Evolutionary conservation across 768 basidiomycete genomes (phyloP).

Genomic region (Lentinula edodes): DNA sequence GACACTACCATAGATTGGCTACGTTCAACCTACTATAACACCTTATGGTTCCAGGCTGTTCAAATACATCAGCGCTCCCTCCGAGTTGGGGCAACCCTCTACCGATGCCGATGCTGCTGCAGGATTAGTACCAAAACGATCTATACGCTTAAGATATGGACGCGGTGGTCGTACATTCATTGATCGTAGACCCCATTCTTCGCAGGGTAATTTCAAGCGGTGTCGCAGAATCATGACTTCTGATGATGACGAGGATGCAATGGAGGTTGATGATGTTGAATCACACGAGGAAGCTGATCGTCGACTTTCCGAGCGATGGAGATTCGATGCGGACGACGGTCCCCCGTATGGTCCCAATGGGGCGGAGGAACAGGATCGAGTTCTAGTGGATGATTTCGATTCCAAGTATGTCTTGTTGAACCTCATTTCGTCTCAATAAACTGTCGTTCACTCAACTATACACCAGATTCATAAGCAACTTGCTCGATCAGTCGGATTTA

Average conservation of each 20-base stretch:
- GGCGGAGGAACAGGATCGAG: conserved; percentile 61
- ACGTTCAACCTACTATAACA: conserved; percentile 50
- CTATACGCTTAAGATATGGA: conserved; percentile 71
- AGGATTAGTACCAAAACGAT: conserved; percentile 25
- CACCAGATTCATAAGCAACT: conserved; percentile 36
- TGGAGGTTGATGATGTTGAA: conserved; percentile 21
- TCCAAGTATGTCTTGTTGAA: conserved; percentile 32
- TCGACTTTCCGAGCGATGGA: conserved; percentile 56
- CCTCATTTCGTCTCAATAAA: background rate
- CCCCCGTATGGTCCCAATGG: conserved; percentile 53
- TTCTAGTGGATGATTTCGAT: conserved; percentile 68
- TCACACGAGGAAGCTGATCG: conserved; percentile 35
- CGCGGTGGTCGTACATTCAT: conserved; percentile 77
- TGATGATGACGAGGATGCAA: conserved; percentile 24
- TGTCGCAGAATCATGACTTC: conserved; percentile 28
- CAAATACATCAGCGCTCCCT: conserved; percentile 43
- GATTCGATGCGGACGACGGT: conserved; percentile 60
- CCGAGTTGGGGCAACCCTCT: conserved; percentile 16
- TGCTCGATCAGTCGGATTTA: conserved; percentile 51
- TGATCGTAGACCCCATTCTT: conserved; percentile 53
- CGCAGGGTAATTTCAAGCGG: conserved; percentile 24
- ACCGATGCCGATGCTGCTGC: conserved; percentile 21
- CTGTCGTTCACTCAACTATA: background rate
- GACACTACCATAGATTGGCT: conserved; percentile 47
- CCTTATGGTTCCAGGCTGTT: conserved; percentile 62